Evolutionary conservation across 2,329 filamentous ascomycete genomes (phyloP).

Genomic region (Aspergillus floridensis): DNA sequence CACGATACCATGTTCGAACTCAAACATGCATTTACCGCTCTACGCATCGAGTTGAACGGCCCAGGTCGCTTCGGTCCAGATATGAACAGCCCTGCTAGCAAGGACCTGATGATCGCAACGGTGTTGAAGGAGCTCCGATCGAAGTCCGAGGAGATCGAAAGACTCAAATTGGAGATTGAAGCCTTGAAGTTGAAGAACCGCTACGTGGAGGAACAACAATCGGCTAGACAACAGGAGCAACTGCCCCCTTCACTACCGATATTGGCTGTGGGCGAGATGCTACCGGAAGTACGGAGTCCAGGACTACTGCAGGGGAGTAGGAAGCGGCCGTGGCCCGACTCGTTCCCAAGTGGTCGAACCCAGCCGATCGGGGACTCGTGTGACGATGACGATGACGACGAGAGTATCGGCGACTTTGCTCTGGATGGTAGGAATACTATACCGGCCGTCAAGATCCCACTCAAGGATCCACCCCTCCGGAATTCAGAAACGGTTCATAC

Average conservation of each 20-base stretch:
- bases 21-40: conserved; percentile 38
- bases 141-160: conserved; percentile 41
- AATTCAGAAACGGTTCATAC: conserved; percentile 4
- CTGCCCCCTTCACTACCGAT: neutral
- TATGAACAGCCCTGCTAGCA: conserved; percentile 16
- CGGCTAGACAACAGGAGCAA: conserved; percentile 12
- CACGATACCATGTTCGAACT: conserved; percentile 42
- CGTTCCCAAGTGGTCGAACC: conserved; percentile 24
- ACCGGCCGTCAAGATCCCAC: conserved; percentile 24
- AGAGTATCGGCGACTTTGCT: conserved; percentile 28
- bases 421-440: conserved; percentile 20
- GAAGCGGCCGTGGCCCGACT: conserved; percentile 34
- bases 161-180: conserved; percentile 38
- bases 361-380: conserved; percentile 33
- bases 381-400: conserved; percentile 29
- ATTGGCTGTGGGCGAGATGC: conserved; percentile 7
- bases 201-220: conserved; percentile 31
- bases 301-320: conserved; percentile 34
- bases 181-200: conserved; percentile 37
- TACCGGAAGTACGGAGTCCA: conserved; percentile 34
- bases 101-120: conserved; percentile 38
- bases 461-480: conserved; percentile 19
- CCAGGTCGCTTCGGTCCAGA: conserved; percentile 26
- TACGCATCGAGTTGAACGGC: conserved; percentile 38
- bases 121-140: conserved; percentile 39